Percentiles rank a stretch among this genome's conserved stretches.
Evolutionary conservation across 169 alveolate species (phyloP).

Genomic region (Cryptosporidium canis): DNA sequence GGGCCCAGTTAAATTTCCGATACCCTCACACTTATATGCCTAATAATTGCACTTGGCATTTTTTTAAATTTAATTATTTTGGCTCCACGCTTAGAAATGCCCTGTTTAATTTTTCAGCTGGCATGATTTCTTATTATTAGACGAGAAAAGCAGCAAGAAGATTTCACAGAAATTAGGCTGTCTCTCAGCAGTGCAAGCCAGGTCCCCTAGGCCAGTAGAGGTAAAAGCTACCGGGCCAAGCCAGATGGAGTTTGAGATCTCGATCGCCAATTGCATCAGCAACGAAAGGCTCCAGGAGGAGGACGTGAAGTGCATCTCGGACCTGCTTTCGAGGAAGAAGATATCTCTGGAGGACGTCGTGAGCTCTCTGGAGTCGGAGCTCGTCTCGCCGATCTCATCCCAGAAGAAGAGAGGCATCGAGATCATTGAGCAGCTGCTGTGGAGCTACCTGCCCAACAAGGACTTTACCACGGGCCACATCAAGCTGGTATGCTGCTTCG

Average conservation of each 20-base stretch:
- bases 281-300: neutral
- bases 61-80: neutral
- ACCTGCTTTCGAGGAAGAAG: neutral
- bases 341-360: conserved; percentile 5
- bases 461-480: conserved; percentile 3
- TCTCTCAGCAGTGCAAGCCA: no score
- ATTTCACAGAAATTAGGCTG: no score
- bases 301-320: neutral
- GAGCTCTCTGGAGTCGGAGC: conserved; percentile 16
- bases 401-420: conserved; percentile 62
- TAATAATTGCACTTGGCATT: neutral
- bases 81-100: conserved; percentile 6
- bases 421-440: conserved; percentile 5
- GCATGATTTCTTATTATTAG: neutral
- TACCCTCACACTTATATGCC: conserved; percentile 20
- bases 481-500: conserved; percentile 49
- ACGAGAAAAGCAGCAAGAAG: no score
- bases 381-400: conserved; percentile 30
- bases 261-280: conserved; percentile 31
- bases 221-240: no score
- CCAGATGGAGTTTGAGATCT: neutral
- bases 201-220: no score
- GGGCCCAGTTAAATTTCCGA: neutral
- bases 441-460: conserved; percentile 32
- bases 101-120: neutral